Evolutionary conservation across 345 rosid genomes (phyloP), one percentile per base, ranked within the genome.

Genomic region (Citrus australasica): DNA sequence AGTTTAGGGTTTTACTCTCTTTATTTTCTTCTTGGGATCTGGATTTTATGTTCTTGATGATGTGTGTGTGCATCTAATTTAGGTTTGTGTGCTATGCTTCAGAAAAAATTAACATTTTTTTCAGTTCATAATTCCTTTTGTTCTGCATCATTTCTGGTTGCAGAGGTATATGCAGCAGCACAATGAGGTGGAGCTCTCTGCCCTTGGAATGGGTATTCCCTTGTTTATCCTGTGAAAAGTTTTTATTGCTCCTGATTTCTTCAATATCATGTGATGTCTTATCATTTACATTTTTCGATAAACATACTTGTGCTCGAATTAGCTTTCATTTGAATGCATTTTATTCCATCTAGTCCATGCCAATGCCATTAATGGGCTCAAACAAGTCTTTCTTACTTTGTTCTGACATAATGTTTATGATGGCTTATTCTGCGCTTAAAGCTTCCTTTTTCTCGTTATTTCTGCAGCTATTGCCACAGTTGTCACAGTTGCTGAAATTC

Each of bases 91-190:
- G 33, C 14, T 37, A 10, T 24, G 46, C 33, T 42, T 13, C 24
- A 10, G 33, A 16, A 66, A 66, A 53, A 55, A 4, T 28, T 16
- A 14, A 51, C 37, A 60, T 14, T 65, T 22, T 24, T 21, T 61
- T 21, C 14, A 1, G 30, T 63, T 65, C 19, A 35, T 42, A 51
- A 6, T 27, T 4, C 35, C 24, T 69, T 73, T 32, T 40, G 76
- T 71, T 67, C 66, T 64, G 40, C 62, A 69, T 14, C 14, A 7
- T 78, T 75, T 69, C 51, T 71, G 70, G 56, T 86, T 69, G 81
- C 92, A 94, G 97, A 91, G 97, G 83, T 93, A 90, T 76, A 93
- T 94, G 98, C 98, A 94, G 85, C 98, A 93, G 79, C 82, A 87
- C 91, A 78, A 81, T 46, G 97, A 92, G 82, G 97, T 94, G 38